Evolutionary conservation across 1,284 basidiomycete species (phyloP), one percentile per base, ranked within the genome.

Genomic region (Tranzscheliella williamsii): DNA sequence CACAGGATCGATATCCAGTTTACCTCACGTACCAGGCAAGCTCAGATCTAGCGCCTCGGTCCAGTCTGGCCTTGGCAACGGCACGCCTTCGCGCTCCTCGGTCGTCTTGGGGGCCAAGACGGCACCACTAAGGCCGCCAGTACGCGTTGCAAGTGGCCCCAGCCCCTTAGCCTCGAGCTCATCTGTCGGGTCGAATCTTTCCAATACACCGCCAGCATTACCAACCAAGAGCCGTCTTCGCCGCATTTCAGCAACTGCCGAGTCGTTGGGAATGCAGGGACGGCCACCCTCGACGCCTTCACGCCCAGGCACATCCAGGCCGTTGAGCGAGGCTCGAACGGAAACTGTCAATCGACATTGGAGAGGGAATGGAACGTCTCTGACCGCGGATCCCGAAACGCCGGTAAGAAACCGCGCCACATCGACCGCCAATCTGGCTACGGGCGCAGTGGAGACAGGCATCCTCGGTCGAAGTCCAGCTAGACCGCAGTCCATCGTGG

Each of bases 241-340:
- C 20, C 43, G 65, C 30, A 54, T 63, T 23, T 62, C 65, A 9
- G 62, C 55, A 4, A 60, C 62, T 3, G 51, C 56, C 13, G 62
- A 55, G 9, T 44, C 55, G 16, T 47, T 64, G 3, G 54, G 46
- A n/a, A 17, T 51, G 39, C 40, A 13, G 22, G 26, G 9, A n/a
- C 26, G n/a, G 26, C n/a, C 26, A 29, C 9, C n/a, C 9, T 29
- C 26, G 26, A n/a, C 26, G 26, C 26, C 9, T 9, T 29, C 26
- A 29, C 26, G 26, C 32, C 32, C 11, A 8, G 17, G 13, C 18
- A 9, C 13, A n/a, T n/a, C n/a, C n/a, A n/a, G n/a, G n/a, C n/a
- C n/a, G n/a, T n/a, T n/a, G n/a, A n/a, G n/a, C n/a, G n/a, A n/a
- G n/a, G n/a, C n/a, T n/a, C n/a, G n/a, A n/a, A n/a, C n/a, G n/a